Evolutionary conservation across 441 rosid species (phyloP).

Genomic region (Hura crepitans): DNA sequence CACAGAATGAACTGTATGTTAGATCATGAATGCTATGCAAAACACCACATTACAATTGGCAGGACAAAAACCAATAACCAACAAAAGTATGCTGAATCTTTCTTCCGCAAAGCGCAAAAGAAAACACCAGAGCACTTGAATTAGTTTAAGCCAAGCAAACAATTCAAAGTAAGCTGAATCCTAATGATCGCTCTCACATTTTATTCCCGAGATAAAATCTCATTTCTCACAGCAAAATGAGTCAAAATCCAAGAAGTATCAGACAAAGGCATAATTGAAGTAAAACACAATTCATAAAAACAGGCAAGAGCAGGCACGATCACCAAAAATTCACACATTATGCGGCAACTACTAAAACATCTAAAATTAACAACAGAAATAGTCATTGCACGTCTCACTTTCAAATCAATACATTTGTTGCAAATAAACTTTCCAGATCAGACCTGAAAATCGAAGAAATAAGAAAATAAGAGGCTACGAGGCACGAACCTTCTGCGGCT

Average conservation of each 20-base stretch:
- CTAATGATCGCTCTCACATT: neutral
- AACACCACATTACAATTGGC: neutral
- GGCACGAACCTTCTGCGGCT: slow-evolving; percentile 87
- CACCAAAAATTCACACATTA: neutral
- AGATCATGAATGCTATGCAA: neutral
- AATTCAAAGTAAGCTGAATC: neutral
- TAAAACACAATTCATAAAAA: neutral
- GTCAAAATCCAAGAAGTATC: slow-evolving; percentile 1
- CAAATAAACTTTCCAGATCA: neutral
- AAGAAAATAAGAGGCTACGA: slow-evolving; percentile 3
- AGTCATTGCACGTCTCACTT: neutral
- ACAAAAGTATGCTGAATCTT: neutral
- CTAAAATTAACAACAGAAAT: neutral
- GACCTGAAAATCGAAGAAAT: neutral
- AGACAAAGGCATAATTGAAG: neutral
- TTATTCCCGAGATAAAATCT: neutral
- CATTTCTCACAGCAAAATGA: neutral
- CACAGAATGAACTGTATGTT: too few species aligned
- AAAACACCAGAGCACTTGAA: neutral
- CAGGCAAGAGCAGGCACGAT: neutral
- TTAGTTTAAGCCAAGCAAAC: neutral
- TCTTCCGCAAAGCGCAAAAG: neutral
- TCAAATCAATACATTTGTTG: neutral
- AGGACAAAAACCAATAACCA: neutral
- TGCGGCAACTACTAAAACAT: neutral